Evolutionary conservation across 164 flowering plant species (phyloP).

Genomic region (Aristolochia contorta): DNA sequence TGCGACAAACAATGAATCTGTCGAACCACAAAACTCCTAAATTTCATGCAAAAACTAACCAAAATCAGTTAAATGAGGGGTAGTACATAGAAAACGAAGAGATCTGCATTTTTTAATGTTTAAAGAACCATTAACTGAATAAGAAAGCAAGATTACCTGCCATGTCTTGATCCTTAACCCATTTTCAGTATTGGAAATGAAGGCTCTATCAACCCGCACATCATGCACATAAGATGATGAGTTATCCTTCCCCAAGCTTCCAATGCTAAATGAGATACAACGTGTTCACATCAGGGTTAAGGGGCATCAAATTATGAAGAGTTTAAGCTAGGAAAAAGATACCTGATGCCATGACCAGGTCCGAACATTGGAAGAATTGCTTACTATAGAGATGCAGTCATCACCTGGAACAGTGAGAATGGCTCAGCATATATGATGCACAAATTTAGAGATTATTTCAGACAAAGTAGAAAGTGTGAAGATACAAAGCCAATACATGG

Average conservation of each 20-base stretch:
- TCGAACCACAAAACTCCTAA: no score
- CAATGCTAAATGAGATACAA: constrained; percentile 40
- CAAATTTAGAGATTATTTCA: no score
- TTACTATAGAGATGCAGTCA: constrained; percentile 85
- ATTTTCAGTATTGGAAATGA: constrained; percentile 58
- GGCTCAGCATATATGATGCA: no score
- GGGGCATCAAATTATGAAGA: no score
- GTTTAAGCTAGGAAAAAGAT: not conserved
- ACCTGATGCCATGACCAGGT: constrained; percentile 99
- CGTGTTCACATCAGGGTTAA: no score
- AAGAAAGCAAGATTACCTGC: constrained; percentile 48
- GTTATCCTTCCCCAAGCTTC: constrained; percentile 71
- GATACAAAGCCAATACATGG: no score
- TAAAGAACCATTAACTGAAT: not conserved
- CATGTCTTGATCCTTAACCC: constrained; percentile 91
- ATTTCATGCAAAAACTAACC: no score
- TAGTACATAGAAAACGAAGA: not conserved
- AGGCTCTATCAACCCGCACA: constrained; percentile 52
- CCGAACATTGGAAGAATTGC: constrained; percentile 68
- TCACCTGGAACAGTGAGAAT: constrained; percentile 45
- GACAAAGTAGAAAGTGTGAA: no score
- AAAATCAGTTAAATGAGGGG: not conserved
- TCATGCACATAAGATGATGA: constrained; percentile 41
- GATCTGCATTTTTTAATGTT: not conserved
- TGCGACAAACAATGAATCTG: no score